Percentiles rank a stretch among this genome's conserved stretches.
phyloP scores from a whole-genome alignment of 306 rosid species.

The Lablab purpureus region DNA sequence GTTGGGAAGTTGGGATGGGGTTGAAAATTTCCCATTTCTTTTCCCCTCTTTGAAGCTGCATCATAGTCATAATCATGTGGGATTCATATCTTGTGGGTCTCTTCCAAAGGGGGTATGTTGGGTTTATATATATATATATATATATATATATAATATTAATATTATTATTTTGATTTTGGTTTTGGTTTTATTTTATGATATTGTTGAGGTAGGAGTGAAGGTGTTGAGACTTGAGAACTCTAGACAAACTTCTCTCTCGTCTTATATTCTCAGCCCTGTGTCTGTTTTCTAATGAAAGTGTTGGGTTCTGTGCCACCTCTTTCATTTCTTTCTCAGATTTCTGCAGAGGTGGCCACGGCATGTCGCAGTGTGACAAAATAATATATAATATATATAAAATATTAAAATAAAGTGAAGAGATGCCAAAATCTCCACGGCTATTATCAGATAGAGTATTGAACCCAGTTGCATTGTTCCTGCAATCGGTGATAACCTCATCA shows the following conservation, averaged over 20 bases:
- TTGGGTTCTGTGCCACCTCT: constrained; percentile 79
- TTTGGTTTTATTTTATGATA: neutral
- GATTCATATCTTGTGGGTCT: constrained; percentile 55
- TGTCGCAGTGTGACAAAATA: constrained; percentile 19
- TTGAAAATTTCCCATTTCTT: constrained; percentile 15
- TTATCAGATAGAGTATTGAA: neutral
- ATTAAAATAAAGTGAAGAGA: neutral
- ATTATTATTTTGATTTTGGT: neutral
- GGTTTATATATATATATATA: neutral
- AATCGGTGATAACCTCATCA: neutral
- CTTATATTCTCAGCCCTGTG: constrained; percentile 67
- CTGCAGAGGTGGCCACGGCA: constrained; percentile 80
- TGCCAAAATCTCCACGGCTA: constrained; percentile 41
- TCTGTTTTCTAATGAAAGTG: constrained; percentile 61
- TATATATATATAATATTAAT: neutral
- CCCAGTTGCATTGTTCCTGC: no score
- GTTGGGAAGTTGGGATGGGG: constrained; percentile 42
- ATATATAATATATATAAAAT: neutral
- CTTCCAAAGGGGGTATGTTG: neutral
- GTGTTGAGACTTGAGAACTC: constrained; percentile 44
- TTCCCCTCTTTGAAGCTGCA: constrained; percentile 15
- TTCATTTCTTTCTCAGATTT: constrained; percentile 69
- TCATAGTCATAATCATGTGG: constrained; percentile 50
- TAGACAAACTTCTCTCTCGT: constrained; percentile 53
- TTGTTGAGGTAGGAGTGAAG: constrained; percentile 16